Percentiles rank a stretch among this genome's conserved stretches.
Conservation (phyloP, 768 basidiomycete species). For the Neoboletus subvelutipes region DNA sequence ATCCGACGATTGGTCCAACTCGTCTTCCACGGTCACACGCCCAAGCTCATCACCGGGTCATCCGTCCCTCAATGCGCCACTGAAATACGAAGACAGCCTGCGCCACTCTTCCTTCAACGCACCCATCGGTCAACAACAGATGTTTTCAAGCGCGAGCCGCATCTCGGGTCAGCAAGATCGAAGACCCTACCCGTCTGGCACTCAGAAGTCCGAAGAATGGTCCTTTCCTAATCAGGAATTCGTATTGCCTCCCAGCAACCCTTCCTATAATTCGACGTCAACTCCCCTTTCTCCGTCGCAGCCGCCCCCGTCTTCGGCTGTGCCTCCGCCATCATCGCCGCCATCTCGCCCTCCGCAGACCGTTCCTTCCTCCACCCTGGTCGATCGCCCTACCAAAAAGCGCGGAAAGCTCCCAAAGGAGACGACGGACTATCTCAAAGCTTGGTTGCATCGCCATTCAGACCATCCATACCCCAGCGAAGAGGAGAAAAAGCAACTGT, state of each 20-base stretch:
- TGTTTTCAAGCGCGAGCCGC: slow-evolving; percentile 67
- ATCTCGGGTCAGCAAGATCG: slow-evolving; percentile 71
- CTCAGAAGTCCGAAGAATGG: slow-evolving; percentile 70
- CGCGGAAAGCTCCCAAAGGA: slow-evolving; percentile 89
- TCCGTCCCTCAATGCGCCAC: slow-evolving; percentile 44
- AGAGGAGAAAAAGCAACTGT: slow-evolving; percentile 88
- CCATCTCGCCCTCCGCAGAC: slow-evolving; percentile 51
- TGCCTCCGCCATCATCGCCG: slow-evolving; percentile 45
- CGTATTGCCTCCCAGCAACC: slow-evolving; percentile 38
- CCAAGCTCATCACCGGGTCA: slow-evolving; percentile 68
- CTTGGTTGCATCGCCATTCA: slow-evolving; percentile 84
- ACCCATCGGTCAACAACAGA: slow-evolving; percentile 55
- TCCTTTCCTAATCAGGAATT: slow-evolving; percentile 62
- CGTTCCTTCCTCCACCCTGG: slow-evolving; percentile 55
- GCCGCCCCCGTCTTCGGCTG: slow-evolving; percentile 23
- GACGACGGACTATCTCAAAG: slow-evolving; percentile 85
- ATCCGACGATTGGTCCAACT: slow-evolving; percentile 53
- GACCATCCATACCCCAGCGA: slow-evolving; percentile 90
- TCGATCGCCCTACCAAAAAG: slow-evolving; percentile 77
- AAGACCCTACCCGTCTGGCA: slow-evolving; percentile 45
- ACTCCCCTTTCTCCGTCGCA: slow-evolving; percentile 47
- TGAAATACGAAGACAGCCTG: slow-evolving; percentile 70
- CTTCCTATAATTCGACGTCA: slow-evolving; percentile 26
- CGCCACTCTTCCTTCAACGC: slow-evolving; percentile 69
- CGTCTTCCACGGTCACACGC: slow-evolving; percentile 60